Evolutionary conservation across 495 filamentous ascomycete genomes (phyloP).

Genomic region (Aspergillus biplanus): DNA sequence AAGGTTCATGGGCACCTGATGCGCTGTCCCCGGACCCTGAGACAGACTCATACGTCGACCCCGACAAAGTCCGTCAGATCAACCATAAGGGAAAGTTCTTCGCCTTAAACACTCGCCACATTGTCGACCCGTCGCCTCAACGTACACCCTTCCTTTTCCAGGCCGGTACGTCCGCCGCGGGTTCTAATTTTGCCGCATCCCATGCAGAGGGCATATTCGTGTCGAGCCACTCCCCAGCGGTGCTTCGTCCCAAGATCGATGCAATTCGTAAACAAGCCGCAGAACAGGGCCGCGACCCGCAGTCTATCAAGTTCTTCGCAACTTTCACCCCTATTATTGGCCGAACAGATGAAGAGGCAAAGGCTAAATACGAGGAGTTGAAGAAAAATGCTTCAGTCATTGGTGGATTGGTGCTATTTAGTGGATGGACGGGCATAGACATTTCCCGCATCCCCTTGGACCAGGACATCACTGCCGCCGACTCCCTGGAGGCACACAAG

Average conservation of each 20-base stretch:
- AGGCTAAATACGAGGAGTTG: slow-evolving; percentile 54
- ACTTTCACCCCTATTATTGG: slow-evolving; percentile 62
- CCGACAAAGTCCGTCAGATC: slow-evolving; percentile 59
- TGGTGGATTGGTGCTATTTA: slow-evolving; percentile 62
- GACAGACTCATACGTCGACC: slow-evolving; percentile 57
- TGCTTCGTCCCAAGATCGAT: slow-evolving; percentile 55
- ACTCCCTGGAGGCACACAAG: slow-evolving; percentile 56
- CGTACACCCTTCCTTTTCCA: slow-evolving; percentile 68
- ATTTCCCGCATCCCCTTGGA: slow-evolving; percentile 59
- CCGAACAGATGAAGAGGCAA: slow-evolving; percentile 59
- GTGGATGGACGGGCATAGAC: slow-evolving; percentile 66
- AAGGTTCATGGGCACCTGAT: slow-evolving; percentile 62
- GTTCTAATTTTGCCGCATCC: slow-evolving; percentile 59
- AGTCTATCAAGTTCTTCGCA: slow-evolving; percentile 62
- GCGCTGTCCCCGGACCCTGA: slow-evolving; percentile 53
- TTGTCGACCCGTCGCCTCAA: slow-evolving; percentile 64
- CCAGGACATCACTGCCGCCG: slow-evolving; percentile 55
- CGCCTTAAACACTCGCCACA: slow-evolving; percentile 53
- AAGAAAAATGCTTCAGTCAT: slow-evolving; percentile 55
- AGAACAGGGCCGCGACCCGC: slow-evolving; percentile 55
- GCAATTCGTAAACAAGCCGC: slow-evolving; percentile 58
- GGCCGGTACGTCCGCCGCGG: slow-evolving; percentile 62
- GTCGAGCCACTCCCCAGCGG: slow-evolving; percentile 53
- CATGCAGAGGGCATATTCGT: slow-evolving; percentile 71
- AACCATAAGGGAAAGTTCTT: slow-evolving; percentile 63